A percentile compares a stretch with the other conserved stretches of the same genome.
Evolutionary conservation across 805 yeast species (phyloP).

Genomic region (Myxozyma neotropica): DNA sequence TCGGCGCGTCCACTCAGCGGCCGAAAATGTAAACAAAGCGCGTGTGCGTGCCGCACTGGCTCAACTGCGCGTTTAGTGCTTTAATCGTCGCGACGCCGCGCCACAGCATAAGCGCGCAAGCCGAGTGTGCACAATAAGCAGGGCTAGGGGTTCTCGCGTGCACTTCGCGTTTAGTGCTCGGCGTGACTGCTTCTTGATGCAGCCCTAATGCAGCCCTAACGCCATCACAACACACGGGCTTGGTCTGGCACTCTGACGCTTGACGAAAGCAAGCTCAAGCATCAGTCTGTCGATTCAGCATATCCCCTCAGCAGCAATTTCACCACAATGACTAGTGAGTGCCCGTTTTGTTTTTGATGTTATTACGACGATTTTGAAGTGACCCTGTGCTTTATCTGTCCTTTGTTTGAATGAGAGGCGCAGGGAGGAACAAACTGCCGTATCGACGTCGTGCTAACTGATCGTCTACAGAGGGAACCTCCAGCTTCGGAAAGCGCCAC

Average conservation of each 20-base stretch:
- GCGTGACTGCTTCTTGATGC: conserved; percentile 16
- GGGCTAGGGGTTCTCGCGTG: conserved; percentile 5
- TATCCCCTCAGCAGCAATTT: conserved; percentile 4
- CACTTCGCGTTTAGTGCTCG: neutral
- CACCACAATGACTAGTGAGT: conserved; percentile 26
- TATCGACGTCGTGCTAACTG: conserved; percentile 2
- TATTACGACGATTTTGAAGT: neutral
- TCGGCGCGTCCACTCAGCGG: neutral
- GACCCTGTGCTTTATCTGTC: neutral
- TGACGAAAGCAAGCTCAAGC: neutral
- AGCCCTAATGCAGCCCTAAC: conserved; percentile 4
- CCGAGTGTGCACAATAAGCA: neutral
- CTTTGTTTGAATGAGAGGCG: neutral
- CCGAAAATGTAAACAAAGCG: conserved; percentile 9
- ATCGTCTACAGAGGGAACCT: conserved; percentile 83
- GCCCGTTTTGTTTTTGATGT: neutral
- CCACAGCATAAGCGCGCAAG: conserved; percentile 3
- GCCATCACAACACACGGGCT: neutral
- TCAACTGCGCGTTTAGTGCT: neutral
- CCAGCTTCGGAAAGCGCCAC: conserved; percentile 99
- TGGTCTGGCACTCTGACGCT: neutral
- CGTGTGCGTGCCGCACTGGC: neutral
- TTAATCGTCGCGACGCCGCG: neutral
- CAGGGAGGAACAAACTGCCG: neutral
- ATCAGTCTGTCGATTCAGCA: neutral